Conservation (phyloP, 257 asterid genomes). For the Nemophila menziesii region DNA sequence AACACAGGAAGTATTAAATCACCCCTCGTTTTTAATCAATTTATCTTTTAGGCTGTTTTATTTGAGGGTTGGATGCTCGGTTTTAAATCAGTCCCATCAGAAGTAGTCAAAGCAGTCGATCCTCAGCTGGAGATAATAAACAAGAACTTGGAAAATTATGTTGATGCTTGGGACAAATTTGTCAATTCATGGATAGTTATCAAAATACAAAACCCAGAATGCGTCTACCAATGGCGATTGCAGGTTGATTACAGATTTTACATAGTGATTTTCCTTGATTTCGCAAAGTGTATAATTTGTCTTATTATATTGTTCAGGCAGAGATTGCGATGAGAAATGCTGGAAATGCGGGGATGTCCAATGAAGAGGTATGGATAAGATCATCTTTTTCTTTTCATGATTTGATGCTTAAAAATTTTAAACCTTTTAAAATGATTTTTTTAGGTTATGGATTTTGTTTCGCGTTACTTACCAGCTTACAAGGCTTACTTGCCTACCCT, state of each 20-base stretch:
- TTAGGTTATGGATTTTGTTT: conserved; percentile 85
- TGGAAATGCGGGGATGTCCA: conserved; percentile 77
- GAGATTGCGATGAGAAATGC: conserved; percentile 89
- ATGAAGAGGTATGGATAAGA: conserved; percentile 54
- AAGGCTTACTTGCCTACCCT: conserved; percentile 92
- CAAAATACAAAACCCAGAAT: conserved; percentile 83
- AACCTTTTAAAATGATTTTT: background rate
- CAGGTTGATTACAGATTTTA: conserved; percentile 35
- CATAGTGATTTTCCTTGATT: background rate
- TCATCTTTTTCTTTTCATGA: background rate
- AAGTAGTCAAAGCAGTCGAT: conserved; percentile 68
- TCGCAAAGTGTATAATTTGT: background rate
- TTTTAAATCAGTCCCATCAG: conserved; percentile 71
- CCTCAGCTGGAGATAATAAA: conserved; percentile 86
- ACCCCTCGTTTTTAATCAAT: background rate
- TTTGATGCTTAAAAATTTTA: background rate
- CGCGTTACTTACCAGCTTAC: conserved; percentile 91
- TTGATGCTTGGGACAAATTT: conserved; percentile 87
- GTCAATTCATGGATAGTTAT: conserved; percentile 82
- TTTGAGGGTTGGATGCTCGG: conserved; percentile 99
- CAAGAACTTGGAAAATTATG: conserved; percentile 69
- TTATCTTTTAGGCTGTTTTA: conserved; percentile 47
- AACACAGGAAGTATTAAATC: background rate
- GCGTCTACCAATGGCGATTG: conserved; percentile 85
- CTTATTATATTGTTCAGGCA: conserved; percentile 35